phyloP scores from a whole-genome alignment of 495 filamentous ascomycete genomes.

The Tetracladium marchalianum region DNA sequence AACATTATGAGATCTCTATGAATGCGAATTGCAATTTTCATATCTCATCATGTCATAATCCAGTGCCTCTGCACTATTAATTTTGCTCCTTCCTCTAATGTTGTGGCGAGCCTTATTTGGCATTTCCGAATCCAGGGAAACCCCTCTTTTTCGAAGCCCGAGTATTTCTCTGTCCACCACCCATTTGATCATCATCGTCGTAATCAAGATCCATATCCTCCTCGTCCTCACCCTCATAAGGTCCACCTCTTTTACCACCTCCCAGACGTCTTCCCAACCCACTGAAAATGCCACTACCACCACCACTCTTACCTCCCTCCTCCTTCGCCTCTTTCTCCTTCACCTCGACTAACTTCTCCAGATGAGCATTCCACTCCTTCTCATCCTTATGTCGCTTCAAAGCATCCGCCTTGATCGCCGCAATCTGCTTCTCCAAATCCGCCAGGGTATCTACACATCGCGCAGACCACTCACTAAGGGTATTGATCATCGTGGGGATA shows the following conservation, averaged over 20 bases:
- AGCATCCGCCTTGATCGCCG: slow-evolving; percentile 42
- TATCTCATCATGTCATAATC: too few relatives aligned
- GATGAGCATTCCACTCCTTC: slow-evolving; percentile 31
- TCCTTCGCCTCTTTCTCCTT: slow-evolving; percentile 27
- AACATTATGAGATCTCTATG: too few relatives aligned
- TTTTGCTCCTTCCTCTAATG: too few relatives aligned
- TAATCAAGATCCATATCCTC: slow-evolving; percentile 53
- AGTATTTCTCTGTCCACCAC: slow-evolving; percentile 13
- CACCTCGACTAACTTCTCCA: slow-evolving; percentile 36
- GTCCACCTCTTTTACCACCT: slow-evolving; percentile 32
- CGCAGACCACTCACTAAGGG: slow-evolving; percentile 62
- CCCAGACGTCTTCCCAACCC: slow-evolving; percentile 24
- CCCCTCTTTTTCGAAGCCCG: slow-evolving; percentile 16
- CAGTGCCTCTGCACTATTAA: too few relatives aligned
- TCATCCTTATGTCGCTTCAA: slow-evolving; percentile 42
- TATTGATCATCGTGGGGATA: slow-evolving; percentile 52
- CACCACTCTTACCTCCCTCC: slow-evolving; percentile 19
- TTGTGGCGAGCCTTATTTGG: too few relatives aligned
- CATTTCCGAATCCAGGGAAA: neutral
- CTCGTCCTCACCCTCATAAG: slow-evolving; percentile 35
- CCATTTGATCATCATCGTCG: slow-evolving; percentile 26
- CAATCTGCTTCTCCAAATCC: slow-evolving; percentile 66
- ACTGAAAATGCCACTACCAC: slow-evolving; percentile 11
- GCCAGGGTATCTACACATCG: slow-evolving; percentile 66
- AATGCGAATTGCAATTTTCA: too few relatives aligned